phyloP scores from a whole-genome alignment of 768 basidiomycete species.

The Pleurotus salmoneostramineus region DNA sequence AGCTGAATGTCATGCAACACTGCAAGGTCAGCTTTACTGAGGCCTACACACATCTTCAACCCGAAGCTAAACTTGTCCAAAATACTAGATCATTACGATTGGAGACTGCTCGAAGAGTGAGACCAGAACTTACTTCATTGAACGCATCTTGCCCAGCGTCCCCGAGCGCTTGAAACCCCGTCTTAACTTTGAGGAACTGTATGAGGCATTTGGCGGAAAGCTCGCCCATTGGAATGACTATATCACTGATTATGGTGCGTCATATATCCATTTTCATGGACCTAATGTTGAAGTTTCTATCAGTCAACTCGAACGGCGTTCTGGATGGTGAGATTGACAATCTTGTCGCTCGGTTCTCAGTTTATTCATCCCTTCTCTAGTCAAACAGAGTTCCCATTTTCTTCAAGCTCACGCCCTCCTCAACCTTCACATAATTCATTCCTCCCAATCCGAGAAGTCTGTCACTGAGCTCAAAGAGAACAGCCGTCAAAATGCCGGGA shows the following conservation, averaged over 20 bases:
- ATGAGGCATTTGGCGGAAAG: conserved; percentile 81
- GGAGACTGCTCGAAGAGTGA: conserved; percentile 77
- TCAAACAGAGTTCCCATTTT: conserved; percentile 79
- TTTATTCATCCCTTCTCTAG: conserved; percentile 28
- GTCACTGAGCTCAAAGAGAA: conserved; percentile 27
- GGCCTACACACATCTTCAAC: neutral
- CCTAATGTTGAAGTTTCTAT: neutral
- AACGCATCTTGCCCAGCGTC: conserved; percentile 64
- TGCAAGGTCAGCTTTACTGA: conserved; percentile 54
- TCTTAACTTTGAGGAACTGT: conserved; percentile 70
- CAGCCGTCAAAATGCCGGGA: conserved; percentile 23
- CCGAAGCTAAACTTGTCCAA: neutral
- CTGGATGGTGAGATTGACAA: conserved; percentile 52
- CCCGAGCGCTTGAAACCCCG: conserved; percentile 52
- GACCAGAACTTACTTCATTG: conserved; percentile 60
- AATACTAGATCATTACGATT: conserved; percentile 63
- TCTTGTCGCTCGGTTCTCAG: neutral
- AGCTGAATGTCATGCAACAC: conserved; percentile 77
- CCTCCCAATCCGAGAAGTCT: conserved; percentile 46
- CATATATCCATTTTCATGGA: neutral
- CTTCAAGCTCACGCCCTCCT: conserved; percentile 81
- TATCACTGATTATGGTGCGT: conserved; percentile 65
- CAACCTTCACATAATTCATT: conserved; percentile 85
- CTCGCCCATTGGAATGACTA: conserved; percentile 82
- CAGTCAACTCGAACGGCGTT: conserved; percentile 73